Evolutionary conservation across 768 basidiomycete species (phyloP).

Genomic region (Russula compacta): DNA sequence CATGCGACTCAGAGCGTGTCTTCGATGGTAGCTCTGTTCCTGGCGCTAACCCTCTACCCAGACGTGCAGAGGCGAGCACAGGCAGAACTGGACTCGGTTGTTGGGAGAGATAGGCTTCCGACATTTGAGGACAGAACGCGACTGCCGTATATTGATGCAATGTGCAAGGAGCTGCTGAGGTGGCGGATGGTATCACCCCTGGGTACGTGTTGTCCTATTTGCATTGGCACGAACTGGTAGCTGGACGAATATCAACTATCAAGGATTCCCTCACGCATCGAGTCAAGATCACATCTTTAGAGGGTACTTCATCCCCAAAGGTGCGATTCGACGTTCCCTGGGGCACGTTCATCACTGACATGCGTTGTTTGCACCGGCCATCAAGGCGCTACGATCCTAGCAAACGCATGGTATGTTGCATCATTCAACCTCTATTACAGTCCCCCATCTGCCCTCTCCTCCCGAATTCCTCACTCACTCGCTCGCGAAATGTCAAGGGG

Average conservation of each 20-base stretch:
- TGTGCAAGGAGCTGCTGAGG: slow-evolving; percentile 23
- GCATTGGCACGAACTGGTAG: too few species aligned
- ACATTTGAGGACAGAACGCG: slow-evolving; percentile 21
- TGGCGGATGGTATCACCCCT: slow-evolving; percentile 15
- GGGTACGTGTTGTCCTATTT: not conserved
- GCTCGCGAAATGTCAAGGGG: not conserved
- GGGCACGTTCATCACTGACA: not conserved
- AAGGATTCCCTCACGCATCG: slow-evolving; percentile 20
- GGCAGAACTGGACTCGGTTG: slow-evolving; percentile 24
- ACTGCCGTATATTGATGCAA: slow-evolving; percentile 22
- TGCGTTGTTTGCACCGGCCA: not conserved
- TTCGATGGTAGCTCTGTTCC: slow-evolving; percentile 1
- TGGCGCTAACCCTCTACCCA: slow-evolving; percentile 1
- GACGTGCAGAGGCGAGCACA: slow-evolving; percentile 17
- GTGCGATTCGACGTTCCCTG: not conserved
- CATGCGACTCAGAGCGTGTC: not conserved
- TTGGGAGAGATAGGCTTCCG: slow-evolving; percentile 24
- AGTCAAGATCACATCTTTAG: slow-evolving; percentile 22
- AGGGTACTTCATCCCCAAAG: slow-evolving; percentile 25
- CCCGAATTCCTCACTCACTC: too few species aligned
- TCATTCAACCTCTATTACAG: not conserved
- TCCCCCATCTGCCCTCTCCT: too few species aligned
- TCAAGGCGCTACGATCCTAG: slow-evolving; percentile 18
- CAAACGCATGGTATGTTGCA: slow-evolving; percentile 22
- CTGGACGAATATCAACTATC: not conserved